Base-by-base conservation (phyloP, 441 rosid species). In the Jatropha multifida region DNA sequence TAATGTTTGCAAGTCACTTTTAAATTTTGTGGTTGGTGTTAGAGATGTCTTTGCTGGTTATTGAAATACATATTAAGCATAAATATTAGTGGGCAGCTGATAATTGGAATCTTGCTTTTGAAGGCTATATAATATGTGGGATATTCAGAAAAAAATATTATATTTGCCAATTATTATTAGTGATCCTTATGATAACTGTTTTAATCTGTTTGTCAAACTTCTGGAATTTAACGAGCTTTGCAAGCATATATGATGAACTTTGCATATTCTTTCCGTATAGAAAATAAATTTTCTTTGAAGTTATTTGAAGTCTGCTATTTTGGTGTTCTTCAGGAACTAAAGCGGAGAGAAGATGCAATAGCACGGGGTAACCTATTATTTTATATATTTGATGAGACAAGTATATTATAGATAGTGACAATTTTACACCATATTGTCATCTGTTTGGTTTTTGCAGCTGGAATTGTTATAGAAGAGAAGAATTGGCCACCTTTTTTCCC, bases 401-500 rank as follows among this genome's bases (percentile, higher is more conserved):
- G 59, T 48, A 69, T 52, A 42, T 67, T 72, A 10, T 66, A 59
- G 56, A 51, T 32, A 51, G 52, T 41, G 49, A 44, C 13, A 14
- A 59, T 68, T 64, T 41, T 68, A 40, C 63, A 77, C 52, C 69
- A 58, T 76, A 32, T 68, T 80, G 20, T 77, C 65, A 64, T 51
- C 69, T 65, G 23, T 77, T 62, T 71, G 69, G 5, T 76, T 82
- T 81, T 81, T 82, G 87, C 88, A 94, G 98, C 97, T 81, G 99
- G 99, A 80, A 87, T 93, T 83, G 91, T 94, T 72, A 83, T 94
- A 62, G 98, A 96, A 82, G 97, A 88, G 77, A 94, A 94, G 87
- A 96, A 94, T 62, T 96, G 98, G 97, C 99, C 99, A 0, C 91
- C 95, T 13, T 88, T 85, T 87, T 93, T 90, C 62, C 99, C 98